Evolutionary conservation across 1,284 basidiomycete genomes (phyloP).

Genomic region (Kalmanozyma brasiliensis): DNA sequence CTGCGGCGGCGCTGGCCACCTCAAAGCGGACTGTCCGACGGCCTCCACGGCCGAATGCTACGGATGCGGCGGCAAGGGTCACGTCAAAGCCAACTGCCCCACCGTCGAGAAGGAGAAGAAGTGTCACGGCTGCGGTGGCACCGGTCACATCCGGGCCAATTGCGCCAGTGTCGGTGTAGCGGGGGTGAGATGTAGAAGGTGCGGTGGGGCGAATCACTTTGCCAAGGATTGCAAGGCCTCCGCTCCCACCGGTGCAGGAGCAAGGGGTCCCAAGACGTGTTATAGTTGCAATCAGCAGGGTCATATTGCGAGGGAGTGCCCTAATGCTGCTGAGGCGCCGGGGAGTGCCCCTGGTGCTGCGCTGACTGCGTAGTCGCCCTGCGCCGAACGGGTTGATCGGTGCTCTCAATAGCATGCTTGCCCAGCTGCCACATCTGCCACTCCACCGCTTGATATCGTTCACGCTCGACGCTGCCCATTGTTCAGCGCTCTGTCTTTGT

Average conservation of each 20-base stretch:
- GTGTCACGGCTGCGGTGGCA: slow-evolving; percentile 23
- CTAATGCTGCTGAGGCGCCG: slow-evolving; percentile 33
- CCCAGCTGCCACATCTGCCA: too few species aligned
- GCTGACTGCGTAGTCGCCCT: too few species aligned
- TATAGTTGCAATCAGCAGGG: slow-evolving; percentile 34
- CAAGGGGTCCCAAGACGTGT: slow-evolving; percentile 25
- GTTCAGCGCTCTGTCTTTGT: too few species aligned
- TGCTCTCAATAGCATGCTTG: too few species aligned
- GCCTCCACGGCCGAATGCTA: slow-evolving; percentile 15
- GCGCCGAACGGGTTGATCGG: too few species aligned
- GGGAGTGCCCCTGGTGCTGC: slow-evolving; percentile 30
- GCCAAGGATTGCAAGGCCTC: slow-evolving; percentile 39
- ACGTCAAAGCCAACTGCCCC: slow-evolving; percentile 25
- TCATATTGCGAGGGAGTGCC: slow-evolving; percentile 45
- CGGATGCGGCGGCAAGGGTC: slow-evolving; percentile 26
- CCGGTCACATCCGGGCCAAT: slow-evolving; percentile 13
- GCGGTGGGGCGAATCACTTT: slow-evolving; percentile 38
- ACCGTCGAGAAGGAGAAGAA: slow-evolving; percentile 6
- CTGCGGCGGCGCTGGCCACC: slow-evolving; percentile 47
- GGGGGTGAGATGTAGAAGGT: slow-evolving; percentile 30
- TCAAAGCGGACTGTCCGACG: slow-evolving; percentile 43
- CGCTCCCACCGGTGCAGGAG: slow-evolving; percentile 1
- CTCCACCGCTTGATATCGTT: too few species aligned
- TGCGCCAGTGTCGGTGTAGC: slow-evolving; percentile 3
- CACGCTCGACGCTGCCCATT: too few species aligned